Evolutionary conservation across 805 yeast species (phyloP), one percentile per base, ranked within the genome.

Genomic region (Wickerhamomyces rabaulensis): DNA sequence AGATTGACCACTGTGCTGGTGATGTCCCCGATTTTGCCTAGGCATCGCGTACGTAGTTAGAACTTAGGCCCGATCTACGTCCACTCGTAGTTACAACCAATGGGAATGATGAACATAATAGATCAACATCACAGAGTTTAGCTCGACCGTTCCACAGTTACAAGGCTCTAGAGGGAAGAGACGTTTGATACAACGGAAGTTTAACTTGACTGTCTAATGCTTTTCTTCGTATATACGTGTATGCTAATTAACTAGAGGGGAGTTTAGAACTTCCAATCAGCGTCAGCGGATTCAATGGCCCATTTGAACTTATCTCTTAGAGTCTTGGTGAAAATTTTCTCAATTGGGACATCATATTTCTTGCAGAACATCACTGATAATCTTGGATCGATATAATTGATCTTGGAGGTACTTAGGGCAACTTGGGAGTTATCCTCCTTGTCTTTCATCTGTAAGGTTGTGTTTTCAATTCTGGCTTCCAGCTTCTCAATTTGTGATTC

Each of bases 381-480:
- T 53, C 98, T 75, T 22, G 98, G 98, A 65, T 92, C 98, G 50
- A 92, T 92, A 71, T 92, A 92, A 66, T 92, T 92, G 75, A 87
- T 80, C 70, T 92, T 92, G 22, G 96, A 87, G 0, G 98, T 92
- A 41, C 96, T 90, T 54, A 92, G 71, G 0, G 97, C 91, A 23
- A 92, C 97, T 54, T 87, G 87, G 0, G 96, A 87, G 63, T 91
- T 91, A 62, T 90, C 97, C 63, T 92, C 96, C 65, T 87, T 90
- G 63, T 91, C 97, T 64, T 89, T 84, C 62, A 89, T 73, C 62
- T 87, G 95, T 50, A 89, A 70, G 9, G 78, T 69, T 2, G 87
- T 82, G 49, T 79, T 84, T 43, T 73, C 63, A 39, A 89, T 84
- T 54, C 97, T 74, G 48, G 77, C 78, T 43, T 87, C 92, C 8